Evolutionary conservation across 805 yeast genomes (phyloP).

Genomic region (Cyberlindnera petersonii): DNA sequence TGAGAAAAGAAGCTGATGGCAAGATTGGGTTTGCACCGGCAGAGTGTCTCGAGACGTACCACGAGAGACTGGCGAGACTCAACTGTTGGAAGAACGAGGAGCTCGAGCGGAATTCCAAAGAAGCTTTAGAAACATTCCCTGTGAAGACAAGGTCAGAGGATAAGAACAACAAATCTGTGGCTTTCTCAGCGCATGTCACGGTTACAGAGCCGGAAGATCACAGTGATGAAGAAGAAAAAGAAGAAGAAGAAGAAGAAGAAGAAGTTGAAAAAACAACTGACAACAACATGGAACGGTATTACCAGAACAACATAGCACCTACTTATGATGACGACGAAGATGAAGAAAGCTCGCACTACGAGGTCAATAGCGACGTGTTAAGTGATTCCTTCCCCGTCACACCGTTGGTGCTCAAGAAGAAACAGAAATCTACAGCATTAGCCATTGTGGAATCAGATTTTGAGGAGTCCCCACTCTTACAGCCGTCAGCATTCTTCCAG

Average conservation of each 20-base stretch:
- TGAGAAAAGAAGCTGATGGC: slow-evolving; percentile 52
- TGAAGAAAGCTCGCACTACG: slow-evolving; percentile 13
- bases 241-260: slow-evolving; percentile 14
- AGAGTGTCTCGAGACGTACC: slow-evolving; percentile 86
- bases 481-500: slow-evolving; percentile 29
- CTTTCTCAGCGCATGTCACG: slow-evolving; percentile 18
- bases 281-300: background rate
- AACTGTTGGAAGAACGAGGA: slow-evolving; percentile 92
- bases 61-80: slow-evolving; percentile 84
- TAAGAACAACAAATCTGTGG: slow-evolving; percentile 20
- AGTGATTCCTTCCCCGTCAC: slow-evolving; percentile 24
- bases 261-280: slow-evolving; percentile 22
- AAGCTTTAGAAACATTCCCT: slow-evolving; percentile 7
- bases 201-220: slow-evolving; percentile 13
- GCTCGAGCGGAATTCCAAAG: slow-evolving; percentile 22
- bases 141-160: slow-evolving; percentile 1
- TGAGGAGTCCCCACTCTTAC: slow-evolving; percentile 25
- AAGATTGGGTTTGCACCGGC: slow-evolving; percentile 95
- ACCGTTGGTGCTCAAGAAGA: slow-evolving; percentile 21
- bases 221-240: slow-evolving; percentile 4
- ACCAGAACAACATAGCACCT: background rate
- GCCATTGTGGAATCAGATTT: slow-evolving; percentile 19
- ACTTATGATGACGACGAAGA: slow-evolving; percentile 6
- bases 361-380: slow-evolving; percentile 19
- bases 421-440: slow-evolving; percentile 13